These are phyloP conservation scores for Coemansia sp. DNA, from an alignment of 192 early-diverging fungal genomes.

Conservation along the genomic window DNA sequence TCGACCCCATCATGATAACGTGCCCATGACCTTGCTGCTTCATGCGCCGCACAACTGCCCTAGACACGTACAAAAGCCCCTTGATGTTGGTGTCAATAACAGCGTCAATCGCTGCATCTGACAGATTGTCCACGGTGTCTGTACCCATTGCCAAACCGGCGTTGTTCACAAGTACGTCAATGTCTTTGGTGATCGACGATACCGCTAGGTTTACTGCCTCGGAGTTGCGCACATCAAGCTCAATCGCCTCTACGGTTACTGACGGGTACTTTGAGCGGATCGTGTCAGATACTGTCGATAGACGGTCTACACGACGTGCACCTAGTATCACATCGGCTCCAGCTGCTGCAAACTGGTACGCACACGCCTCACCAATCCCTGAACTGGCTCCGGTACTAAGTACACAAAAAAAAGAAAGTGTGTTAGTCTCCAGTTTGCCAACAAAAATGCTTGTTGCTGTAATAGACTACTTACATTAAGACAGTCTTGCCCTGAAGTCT, in stretches of 20 bases:
- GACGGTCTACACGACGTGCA: constrained; percentile 65
- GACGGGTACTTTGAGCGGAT: constrained; percentile 52
- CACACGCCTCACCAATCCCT: constrained; percentile 56
- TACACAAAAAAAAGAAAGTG: background rate
- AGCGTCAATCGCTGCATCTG: constrained; percentile 67
- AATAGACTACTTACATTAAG: constrained; percentile 30
- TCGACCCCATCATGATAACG: constrained; percentile 83
- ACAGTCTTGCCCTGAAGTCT: constrained; percentile 52
- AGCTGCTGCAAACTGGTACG: constrained; percentile 48
- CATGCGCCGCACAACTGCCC: constrained; percentile 81
- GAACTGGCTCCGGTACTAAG: constrained; percentile 55
- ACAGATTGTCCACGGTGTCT: constrained; percentile 64
- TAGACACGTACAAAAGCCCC: constrained; percentile 77
- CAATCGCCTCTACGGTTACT: constrained; percentile 61
- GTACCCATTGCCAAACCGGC: constrained; percentile 79
- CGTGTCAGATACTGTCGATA: constrained; percentile 60
- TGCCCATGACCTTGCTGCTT: constrained; percentile 63
- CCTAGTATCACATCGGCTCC: constrained; percentile 58
- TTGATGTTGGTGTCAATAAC: constrained; percentile 92
- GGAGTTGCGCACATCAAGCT: constrained; percentile 71
- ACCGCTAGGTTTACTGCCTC: constrained; percentile 56
- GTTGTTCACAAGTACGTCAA: constrained; percentile 90
- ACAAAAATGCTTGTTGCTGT: too few species aligned
- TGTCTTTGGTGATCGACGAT: constrained; percentile 55
- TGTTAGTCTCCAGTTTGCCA: background rate